phyloP scores from a whole-genome alignment of 1,139 yeast genomes.

The Suhomyces bokatorum region DNA sequence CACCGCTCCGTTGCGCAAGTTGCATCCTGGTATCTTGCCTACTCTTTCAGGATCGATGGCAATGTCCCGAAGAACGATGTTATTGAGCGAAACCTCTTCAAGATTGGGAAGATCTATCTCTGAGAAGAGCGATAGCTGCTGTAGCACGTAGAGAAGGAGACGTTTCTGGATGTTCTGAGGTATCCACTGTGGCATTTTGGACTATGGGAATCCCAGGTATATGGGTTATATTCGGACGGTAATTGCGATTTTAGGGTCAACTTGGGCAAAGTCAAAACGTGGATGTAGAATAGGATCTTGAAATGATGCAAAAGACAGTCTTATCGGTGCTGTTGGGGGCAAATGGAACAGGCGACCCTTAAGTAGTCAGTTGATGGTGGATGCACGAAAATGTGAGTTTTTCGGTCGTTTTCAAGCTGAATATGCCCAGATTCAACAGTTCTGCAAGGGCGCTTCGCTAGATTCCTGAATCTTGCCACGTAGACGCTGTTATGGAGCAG shows the following conservation, averaged over 20 bases:
- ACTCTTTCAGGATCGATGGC: slow-evolving; percentile 73
- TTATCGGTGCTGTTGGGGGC: background rate
- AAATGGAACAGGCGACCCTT: background rate
- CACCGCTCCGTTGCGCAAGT: slow-evolving; percentile 63
- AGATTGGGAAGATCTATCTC: slow-evolving; percentile 78
- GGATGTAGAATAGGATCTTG: background rate
- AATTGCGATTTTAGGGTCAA: too few relatives aligned
- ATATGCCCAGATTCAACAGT: background rate
- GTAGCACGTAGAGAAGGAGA: slow-evolving; percentile 73
- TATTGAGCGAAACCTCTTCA: slow-evolving; percentile 68
- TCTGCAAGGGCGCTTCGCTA: background rate
- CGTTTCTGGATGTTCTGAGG: slow-evolving; percentile 84
- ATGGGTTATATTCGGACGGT: background rate
- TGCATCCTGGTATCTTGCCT: slow-evolving; percentile 62
- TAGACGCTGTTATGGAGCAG: background rate
- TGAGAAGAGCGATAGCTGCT: slow-evolving; percentile 80
- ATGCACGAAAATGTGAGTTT: background rate
- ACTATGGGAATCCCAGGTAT: background rate
- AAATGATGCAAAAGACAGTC: background rate
- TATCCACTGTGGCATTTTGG: slow-evolving; percentile 59
- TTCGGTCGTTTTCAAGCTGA: background rate
- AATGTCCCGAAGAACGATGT: slow-evolving; percentile 58
- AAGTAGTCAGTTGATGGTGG: background rate
- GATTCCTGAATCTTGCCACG: background rate
- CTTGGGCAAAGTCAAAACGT: too few relatives aligned